Base-by-base conservation (phyloP, 257 asterid genomes). In the Rauvolfia tetraphylla region DNA sequence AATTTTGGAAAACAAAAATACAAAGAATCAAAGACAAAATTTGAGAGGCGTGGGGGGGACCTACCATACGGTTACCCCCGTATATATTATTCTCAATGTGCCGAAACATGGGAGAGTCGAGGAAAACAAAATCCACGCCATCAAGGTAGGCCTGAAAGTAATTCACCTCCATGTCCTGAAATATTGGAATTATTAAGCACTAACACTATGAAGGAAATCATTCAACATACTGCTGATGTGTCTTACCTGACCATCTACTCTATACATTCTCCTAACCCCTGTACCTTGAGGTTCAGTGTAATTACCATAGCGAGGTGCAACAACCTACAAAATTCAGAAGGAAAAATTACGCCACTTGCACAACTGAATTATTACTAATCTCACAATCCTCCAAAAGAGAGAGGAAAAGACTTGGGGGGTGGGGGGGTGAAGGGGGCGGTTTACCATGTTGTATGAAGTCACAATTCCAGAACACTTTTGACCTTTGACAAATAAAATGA, bases 101-200 rank as follows among this genome's bases (percentile, higher is more conserved):
- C 72, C 90, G 88, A 81, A 92, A 86, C 63, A 79, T 1, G 27
- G 93, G 92, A 83, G 87, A 76, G 58, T 95, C 99, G 36, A 95
- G 78, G 82, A 95, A 95, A 76, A 95, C 98, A 85, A 95, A 90
- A 83, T 95, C 99, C 41, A 95, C 98, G 34, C 98, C 97, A 83
- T 95, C 99, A 77, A 91, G 86, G 86, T 80, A 92, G 78, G 98
- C 86, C 0, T 93, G 99, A 90, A 90, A 93, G 87, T 87, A 95
- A 72, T 66, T 85, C 72, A 95, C 99, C 88, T 95, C 99, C 75
- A 87, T 74, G 86, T 93, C 97, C 99, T 95, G 92, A 88, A 82
- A 83, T 80, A 78, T 42, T 46, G 67, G 54, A 51, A 49, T 58
- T 27, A 12, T 69, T 39, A 80, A 41, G 42, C 56, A 49, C 72